Base-by-base conservation (phyloP, 2,329 filamentous ascomycete genomes). In the Fragosphaeria purpurea region DNA sequence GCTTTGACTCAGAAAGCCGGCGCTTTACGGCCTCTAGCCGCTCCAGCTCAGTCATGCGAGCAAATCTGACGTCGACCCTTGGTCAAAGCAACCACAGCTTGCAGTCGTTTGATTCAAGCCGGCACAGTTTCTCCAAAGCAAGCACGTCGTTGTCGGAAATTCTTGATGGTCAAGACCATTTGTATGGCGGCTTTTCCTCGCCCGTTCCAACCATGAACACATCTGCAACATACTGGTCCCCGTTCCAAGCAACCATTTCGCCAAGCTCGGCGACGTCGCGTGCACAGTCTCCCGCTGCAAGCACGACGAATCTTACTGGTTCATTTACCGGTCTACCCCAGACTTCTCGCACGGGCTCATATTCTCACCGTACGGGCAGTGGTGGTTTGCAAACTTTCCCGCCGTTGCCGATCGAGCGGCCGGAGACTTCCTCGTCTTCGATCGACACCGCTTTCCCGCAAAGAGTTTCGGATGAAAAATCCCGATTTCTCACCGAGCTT, bases 181-280 rank as follows among this genome's bases (percentile, higher is more conserved):
- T 94, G 66, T 53, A 52, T 0, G 76, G 86, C 53, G 75, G 86
- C 52, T 62, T 77, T 59, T 74, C 77, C 3, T 87, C 83, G 13
- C 83, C 85, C 0, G 75, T 85, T 0, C 71, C 86, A 42, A 82
- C 85, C 0, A 83, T 85, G 52, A 88, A 93, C 59, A 85, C 87
- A 0, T 77, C 78, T 31, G 82, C 81, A 12, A 93, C 88, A 0
- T 94, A 91, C 63, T 96, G 89, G 88, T 95, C 90, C 3, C 87
- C 87, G 0, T 89, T 91, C 58, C 84, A 87, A 53, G 81, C 82
- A 0, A 74, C 79, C 0, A 76, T 83, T 54, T 81, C 85, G 1
- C 77, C 81, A 0, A 63, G 83, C 69, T 62, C 87, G 63, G 69
- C 75, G 65, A 63, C 76, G 0, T 78, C 79, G 1, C 70, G 78